phyloP scores from a whole-genome alignment of 1,284 basidiomycete genomes.

The Sutorius eximius region DNA sequence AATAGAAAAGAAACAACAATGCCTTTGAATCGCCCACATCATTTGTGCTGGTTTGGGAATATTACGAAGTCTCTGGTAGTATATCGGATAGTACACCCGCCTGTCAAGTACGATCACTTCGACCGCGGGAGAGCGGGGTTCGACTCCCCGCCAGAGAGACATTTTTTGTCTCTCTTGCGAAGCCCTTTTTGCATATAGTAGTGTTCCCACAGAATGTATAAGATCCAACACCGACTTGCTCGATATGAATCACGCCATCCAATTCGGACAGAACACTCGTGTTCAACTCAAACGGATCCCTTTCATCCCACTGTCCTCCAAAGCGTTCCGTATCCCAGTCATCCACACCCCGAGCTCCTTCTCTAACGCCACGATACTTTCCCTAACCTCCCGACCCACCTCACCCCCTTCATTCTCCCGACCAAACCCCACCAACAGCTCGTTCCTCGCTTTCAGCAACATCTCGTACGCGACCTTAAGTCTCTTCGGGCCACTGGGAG shows the following conservation, averaged over 20 bases:
- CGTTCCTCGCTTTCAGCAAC: constrained; percentile 57
- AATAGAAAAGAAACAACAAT: background rate
- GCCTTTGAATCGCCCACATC: too few species aligned
- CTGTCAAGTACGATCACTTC: constrained; percentile 30
- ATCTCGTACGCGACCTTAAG: constrained; percentile 64
- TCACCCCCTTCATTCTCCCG: constrained; percentile 58
- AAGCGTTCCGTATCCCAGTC: constrained; percentile 29
- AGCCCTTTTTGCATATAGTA: too few species aligned
- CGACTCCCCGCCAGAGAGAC: constrained; percentile 46
- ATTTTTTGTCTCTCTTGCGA: too few species aligned
- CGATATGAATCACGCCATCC: too few species aligned
- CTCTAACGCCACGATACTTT: constrained; percentile 57
- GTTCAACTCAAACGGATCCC: constrained; percentile 2
- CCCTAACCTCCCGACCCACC: constrained; percentile 57
- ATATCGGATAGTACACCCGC: constrained; percentile 48
- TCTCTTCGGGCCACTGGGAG: constrained; percentile 62
- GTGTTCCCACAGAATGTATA: too few species aligned
- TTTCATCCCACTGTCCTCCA: constrained; percentile 21
- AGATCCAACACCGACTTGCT: too few species aligned
- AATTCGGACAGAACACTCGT: background rate
- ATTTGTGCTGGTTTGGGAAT: too few species aligned
- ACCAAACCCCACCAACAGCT: constrained; percentile 66
- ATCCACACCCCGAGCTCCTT: constrained; percentile 69
- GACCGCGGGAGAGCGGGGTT: constrained; percentile 43
- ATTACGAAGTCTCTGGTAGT: constrained; percentile 40